phyloP scores from a whole-genome alignment of 306 rosid genomes.

The Lathyrus oleraceus region DNA sequence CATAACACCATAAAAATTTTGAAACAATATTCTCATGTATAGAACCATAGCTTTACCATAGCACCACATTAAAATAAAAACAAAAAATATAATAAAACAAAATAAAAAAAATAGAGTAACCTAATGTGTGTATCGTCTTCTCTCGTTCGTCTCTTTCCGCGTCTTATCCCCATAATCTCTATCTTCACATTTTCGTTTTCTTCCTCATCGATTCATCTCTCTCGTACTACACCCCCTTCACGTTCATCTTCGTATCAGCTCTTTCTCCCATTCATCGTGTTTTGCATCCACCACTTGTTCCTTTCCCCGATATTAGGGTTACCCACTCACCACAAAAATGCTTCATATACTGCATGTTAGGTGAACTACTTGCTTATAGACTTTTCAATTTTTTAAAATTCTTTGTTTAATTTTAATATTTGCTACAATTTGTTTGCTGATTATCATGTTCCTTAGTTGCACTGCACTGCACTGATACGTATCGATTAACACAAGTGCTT shows the following conservation, averaged over 20 bases:
- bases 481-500: not conserved
- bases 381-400: not conserved
- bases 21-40: no score
- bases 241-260: not conserved
- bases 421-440: not conserved
- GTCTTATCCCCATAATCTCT: conserved; percentile 32
- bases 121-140: not conserved
- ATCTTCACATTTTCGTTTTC: not conserved
- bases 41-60: no score
- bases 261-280: not conserved
- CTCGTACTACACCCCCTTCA: not conserved
- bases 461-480: not conserved
- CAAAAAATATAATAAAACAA: not conserved
- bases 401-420: not conserved
- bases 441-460: not conserved
- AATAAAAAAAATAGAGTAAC: not conserved
- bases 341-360: conserved; percentile 24
- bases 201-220: not conserved
- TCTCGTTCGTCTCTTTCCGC: conserved; percentile 3
- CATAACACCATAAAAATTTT: no score
- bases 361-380: conserved; percentile 1
- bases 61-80: not conserved
- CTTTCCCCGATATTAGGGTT: conserved; percentile 21
- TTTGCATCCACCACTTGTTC: not conserved
- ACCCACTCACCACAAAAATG: not conserved